Base-by-base conservation (phyloP, 192 early-diverging fungal species). In the Anaeromyces robustus region DNA sequence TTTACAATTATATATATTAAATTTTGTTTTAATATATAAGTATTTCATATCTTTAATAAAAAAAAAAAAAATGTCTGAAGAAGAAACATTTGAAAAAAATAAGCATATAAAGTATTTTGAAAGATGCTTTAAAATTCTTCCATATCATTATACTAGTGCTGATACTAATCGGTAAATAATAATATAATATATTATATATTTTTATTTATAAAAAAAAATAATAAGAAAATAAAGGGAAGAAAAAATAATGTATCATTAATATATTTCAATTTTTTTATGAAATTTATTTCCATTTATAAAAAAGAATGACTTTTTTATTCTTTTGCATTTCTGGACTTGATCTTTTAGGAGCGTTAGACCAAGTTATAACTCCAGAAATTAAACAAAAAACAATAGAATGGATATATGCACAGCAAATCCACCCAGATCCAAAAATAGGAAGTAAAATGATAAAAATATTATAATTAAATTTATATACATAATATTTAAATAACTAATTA, bases 391-490 rank as follows among this genome's bases (percentile, higher is more conserved):
- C 93, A 90, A 90, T 98, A 37, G 95, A 98, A 30, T 99, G 98
- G 98, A 92, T 99, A 43, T 99, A 98, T 88, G 92, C 90, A 28
- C 96, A 98, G 85, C 96, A 98, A 82, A 86, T 94, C n/a, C 77
- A 88, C 18, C 91, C 89, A 4, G 77, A 77, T 68, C 52, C 52
- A 68, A n/a, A 68, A n/a, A 68, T 68, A 13, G 29, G 84, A 80
- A 77, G 41, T 31, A 17, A 32, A 43, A 26, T 30, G 13, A 29
- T 16, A 16, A 41, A 12, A 41, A 16, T 41, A 41, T 12, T 41
- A 41, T 34, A 7, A 34, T 7, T 34, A 34, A 41, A 16, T 41
- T 16, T 41, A 16, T 41, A 41, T 41, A 16, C 14, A 41, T 41
- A 16, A 16, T 16, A 7, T 34, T 34, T 12, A 34, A 7, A 34